Conservation (phyloP, 1,284 basidiomycete genomes). For the Meripilus lineatus region DNA sequence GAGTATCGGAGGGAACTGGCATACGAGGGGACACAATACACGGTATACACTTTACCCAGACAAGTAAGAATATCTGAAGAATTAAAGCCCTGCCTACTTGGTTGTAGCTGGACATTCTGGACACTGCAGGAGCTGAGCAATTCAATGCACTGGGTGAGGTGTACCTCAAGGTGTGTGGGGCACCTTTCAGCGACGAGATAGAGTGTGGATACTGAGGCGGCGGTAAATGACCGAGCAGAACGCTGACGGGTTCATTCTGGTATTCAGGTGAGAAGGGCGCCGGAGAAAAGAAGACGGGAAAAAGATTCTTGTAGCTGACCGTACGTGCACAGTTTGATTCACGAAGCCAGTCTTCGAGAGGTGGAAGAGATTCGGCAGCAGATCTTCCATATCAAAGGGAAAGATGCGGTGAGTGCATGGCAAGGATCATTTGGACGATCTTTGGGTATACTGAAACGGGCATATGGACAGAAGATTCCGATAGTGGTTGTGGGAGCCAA, state of each 20-base stretch:
- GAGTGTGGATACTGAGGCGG: constrained; percentile 4
- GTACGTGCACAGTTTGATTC: constrained; percentile 54
- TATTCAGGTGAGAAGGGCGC: constrained; percentile 56
- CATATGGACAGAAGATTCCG: constrained; percentile 48
- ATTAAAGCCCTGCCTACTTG: constrained; percentile 13
- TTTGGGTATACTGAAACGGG: neutral
- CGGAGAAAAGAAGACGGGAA: neutral
- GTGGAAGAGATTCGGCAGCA: constrained; percentile 76
- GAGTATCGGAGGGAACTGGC: no score
- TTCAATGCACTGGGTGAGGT: constrained; percentile 76
- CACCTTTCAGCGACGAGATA: no score
- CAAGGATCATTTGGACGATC: neutral
- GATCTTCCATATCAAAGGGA: constrained; percentile 76
- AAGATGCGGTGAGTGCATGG: constrained; percentile 44
- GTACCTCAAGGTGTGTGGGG: constrained; percentile 60
- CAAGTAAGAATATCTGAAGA: no score
- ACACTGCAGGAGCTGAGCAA: constrained; percentile 89
- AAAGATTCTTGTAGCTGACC: constrained; percentile 1
- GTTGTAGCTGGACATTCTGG: constrained; percentile 74
- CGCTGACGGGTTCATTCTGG: constrained; percentile 76
- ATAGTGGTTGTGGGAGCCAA: constrained; percentile 90
- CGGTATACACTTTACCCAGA: no score
- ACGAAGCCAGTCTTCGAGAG: constrained; percentile 73
- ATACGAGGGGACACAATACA: no score
- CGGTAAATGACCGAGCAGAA: no score